Evolutionary conservation across 768 basidiomycete species (phyloP), one percentile per base, ranked within the genome.

Genomic region (Pulveroboletus ravenelii): DNA sequence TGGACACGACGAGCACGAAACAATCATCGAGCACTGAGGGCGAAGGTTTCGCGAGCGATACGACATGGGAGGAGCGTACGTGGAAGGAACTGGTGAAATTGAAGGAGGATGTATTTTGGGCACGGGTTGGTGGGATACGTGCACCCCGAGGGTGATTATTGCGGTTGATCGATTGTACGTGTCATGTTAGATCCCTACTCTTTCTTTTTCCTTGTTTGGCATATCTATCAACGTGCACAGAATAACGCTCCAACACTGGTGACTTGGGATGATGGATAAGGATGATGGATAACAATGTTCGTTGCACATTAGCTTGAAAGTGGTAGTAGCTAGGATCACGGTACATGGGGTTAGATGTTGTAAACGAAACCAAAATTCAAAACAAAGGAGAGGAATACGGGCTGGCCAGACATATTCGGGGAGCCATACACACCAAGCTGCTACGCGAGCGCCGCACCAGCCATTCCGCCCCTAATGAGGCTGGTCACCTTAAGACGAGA

Each of bases 31-130:
- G 41, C 15, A 51, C 44, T 5, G 67, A 68, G 15, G 62, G 54
- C 3, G 73, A 75, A 41, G 68, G 71, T 27, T 88, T 78, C 52
- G 74, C 88, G 25, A 78, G 82, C 13, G 80, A 87, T 41, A 70
- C 76, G 27, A 87, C 84, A 5, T 92, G 91, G 90, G 90, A 92
- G 66, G 90, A 92, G 63, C 76, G 82, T 45, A 83, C 86, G 17
- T 93, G 89, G 89, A 85, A 84, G 60, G 87, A 90, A 69, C 64
- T 93, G 17, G 74, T 81, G 15, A 75, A 75, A 39, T 64, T 93
- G 55, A 79, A 82, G 52, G 88, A 92, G 65, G 84, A 87, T 38
- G 87, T 93, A 87, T 93, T 88, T 64, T 92, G 82, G 85, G 86
- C 89, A 18, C 72, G 91, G 47, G 68, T 90, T 41, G 90, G 90